Evolutionary conservation across 1,284 basidiomycete species (phyloP).

Genomic region (Naganishia sp.): DNA sequence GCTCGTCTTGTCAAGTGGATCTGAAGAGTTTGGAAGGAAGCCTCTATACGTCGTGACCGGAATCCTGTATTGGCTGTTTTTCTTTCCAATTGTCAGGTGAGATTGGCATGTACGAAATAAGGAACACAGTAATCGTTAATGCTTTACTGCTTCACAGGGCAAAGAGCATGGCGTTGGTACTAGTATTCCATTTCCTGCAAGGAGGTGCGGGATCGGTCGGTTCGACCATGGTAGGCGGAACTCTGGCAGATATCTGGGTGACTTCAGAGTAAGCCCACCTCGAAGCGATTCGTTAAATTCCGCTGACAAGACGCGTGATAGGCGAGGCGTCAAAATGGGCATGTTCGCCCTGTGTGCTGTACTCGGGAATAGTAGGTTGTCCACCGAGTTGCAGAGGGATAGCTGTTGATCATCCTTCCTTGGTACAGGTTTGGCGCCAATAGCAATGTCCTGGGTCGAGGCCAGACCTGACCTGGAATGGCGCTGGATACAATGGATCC

Average conservation of each 20-base stretch:
- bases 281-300: too few species aligned
- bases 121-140: background rate
- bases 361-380: constrained; percentile 44
- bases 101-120: constrained; percentile 41
- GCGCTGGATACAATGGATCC: constrained; percentile 81
- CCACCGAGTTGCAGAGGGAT: background rate
- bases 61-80: constrained; percentile 63
- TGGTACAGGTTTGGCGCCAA: constrained; percentile 64
- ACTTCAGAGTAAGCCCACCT: constrained; percentile 54
- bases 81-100: constrained; percentile 65
- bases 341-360: constrained; percentile 57
- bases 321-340: constrained; percentile 52
- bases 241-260: constrained; percentile 69
- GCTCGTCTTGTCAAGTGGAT: constrained; percentile 69
- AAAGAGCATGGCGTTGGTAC: constrained; percentile 69
- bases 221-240: constrained; percentile 75
- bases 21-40: constrained; percentile 73
- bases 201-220: constrained; percentile 66
- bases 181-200: constrained; percentile 66
- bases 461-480: constrained; percentile 64
- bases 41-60: constrained; percentile 66
- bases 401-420: background rate
- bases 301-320: too few species aligned
- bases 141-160: constrained; percentile 55
- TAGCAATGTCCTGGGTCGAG: constrained; percentile 70